phyloP scores from a whole-genome alignment of 352 stramenopile genomes.

The Phytopythium litorale region DNA sequence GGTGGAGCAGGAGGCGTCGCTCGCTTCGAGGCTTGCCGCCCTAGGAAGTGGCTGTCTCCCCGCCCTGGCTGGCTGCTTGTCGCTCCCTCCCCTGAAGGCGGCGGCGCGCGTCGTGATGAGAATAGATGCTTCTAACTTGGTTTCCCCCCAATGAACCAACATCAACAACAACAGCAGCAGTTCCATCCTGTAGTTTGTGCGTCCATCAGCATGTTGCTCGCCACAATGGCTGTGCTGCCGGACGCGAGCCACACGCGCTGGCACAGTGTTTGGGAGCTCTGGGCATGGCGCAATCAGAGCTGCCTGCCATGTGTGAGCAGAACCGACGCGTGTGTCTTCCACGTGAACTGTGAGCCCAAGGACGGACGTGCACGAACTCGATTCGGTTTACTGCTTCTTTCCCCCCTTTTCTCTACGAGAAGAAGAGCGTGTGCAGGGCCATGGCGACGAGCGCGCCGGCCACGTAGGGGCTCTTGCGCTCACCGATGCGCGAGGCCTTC shows the following conservation, averaged over 20 bases:
- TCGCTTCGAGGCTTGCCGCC: constrained; percentile 9
- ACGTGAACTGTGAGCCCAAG: background rate
- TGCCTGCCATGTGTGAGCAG: background rate
- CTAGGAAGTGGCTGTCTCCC: constrained; percentile 12
- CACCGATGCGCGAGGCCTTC: constrained; percentile 90
- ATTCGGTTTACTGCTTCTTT: background rate
- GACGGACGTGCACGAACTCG: background rate
- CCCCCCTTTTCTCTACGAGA: constrained; percentile 28
- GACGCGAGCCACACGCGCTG: background rate
- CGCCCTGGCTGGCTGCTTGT: background rate
- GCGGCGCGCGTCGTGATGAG: background rate
- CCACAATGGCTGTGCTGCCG: background rate
- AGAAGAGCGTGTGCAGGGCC: constrained; percentile 91
- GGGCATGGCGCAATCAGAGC: background rate
- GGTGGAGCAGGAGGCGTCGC: constrained; percentile 1
- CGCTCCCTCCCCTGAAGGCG: background rate
- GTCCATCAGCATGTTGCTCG: background rate
- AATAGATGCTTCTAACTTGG: constrained; percentile 15
- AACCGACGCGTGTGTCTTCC: background rate
- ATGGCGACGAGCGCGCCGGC: constrained; percentile 79
- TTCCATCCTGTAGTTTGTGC: background rate
- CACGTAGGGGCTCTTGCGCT: constrained; percentile 91
- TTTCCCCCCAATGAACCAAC: constrained; percentile 3
- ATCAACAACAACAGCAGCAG: constrained; percentile 2
- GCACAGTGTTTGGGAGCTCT: background rate